phyloP scores from a whole-genome alignment of 2,329 filamentous ascomycete genomes.

The Diaporthe capsici region DNA sequence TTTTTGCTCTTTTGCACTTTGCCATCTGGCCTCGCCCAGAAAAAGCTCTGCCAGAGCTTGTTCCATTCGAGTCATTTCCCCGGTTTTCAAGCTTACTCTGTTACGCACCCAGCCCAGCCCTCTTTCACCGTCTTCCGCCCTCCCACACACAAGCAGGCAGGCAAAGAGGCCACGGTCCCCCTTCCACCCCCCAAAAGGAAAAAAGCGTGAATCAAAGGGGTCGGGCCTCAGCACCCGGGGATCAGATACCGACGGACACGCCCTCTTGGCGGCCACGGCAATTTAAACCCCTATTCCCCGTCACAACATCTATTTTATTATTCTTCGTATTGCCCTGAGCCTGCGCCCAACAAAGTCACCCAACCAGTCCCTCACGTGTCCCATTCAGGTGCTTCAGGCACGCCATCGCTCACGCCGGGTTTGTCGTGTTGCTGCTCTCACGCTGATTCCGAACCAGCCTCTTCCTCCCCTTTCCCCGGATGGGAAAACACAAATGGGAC shows the following conservation, averaged over 20 bases:
- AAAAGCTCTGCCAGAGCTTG: not conserved
- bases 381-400: not conserved
- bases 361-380: not conserved
- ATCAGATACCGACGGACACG: conserved; percentile 1
- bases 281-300: conserved; percentile 26
- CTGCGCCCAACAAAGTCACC: conserved; percentile 6
- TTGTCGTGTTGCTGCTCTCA: not conserved
- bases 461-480: not conserved
- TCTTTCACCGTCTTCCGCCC: not conserved
- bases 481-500: not conserved
- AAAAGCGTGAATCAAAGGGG: conserved; percentile 7
- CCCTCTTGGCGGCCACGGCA: conserved; percentile 18
- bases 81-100: conserved; percentile 33
- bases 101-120: not conserved
- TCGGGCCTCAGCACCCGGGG: conserved; percentile 17
- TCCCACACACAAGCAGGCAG: not conserved
- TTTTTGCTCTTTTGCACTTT: not conserved
- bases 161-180: conserved; percentile 18
- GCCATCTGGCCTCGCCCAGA: not conserved
- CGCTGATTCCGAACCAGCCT: not conserved
- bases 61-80: conserved; percentile 14
- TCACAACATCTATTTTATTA: conserved; percentile 21
- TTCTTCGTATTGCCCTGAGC: conserved; percentile 21
- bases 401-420: not conserved
- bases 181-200: not conserved